Evolutionary conservation across 179 eudicot genomes (phyloP), one percentile per base, ranked within the genome.

Genomic region (Corrigiola litoralis): DNA sequence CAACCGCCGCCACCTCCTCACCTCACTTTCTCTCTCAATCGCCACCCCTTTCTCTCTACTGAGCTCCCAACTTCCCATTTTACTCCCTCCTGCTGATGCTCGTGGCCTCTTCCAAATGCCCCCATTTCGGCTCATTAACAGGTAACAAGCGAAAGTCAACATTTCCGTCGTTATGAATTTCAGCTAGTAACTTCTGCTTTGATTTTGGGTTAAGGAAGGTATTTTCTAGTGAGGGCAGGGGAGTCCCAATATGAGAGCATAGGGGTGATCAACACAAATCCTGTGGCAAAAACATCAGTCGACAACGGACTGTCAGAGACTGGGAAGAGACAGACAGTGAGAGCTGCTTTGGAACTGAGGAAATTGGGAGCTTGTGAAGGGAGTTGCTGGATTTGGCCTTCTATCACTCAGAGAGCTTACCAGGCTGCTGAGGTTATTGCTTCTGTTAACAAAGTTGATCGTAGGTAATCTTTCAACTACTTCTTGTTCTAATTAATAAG

Each of bases 71-170:
- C 3, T 47, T 52, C 77, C 78, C 51, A 41, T 60, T 17, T 63
- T 69, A 45, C 55, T 76, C 28, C 81, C 80, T 14, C 38, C 62
- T 18, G 69, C 88, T 24, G 34, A 72, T 36, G 97, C 95, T 38
- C 84, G 97, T 13, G 99, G 97, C 31, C 97, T 94, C 80, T 90
- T 94, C 76, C 99, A 88, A 80, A 94, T 94, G 99, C 97, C 99
- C 36, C 99, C 99, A 8, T 53, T 72, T 56, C 84, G 88, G 17
- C 97, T 94, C 73, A 75, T 61, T 56, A 94, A 94, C 75, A 82
- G 99, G 99, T 92, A 69, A 1, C 34, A 29, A 1, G 3, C 45
- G 16, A 17, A 23, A 37, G 9, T 9, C 49, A n/a, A 8, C 20
- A 2, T 18, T 17, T 29, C n/a, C 23, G 1, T 31, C 38, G 3